These are phyloP conservation scores for Boletus rubroflammeus DNA, from an alignment of 768 basidiomycete species.

Conservation along the genomic window DNA sequence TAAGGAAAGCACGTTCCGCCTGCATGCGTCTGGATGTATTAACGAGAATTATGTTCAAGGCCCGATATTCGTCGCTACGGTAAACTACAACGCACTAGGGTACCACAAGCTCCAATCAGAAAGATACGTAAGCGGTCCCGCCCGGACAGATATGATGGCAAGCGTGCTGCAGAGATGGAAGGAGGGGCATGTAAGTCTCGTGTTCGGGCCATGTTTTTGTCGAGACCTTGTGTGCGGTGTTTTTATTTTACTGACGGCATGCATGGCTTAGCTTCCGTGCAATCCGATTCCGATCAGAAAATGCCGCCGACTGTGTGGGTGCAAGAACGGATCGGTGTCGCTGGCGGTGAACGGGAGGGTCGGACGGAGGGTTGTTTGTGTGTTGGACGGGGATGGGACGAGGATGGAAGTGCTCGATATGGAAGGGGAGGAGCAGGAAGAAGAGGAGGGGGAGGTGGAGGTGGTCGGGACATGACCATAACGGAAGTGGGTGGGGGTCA, in stretches of 20 bases:
- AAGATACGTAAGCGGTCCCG: slow-evolving; percentile 49
- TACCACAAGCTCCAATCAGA: slow-evolving; percentile 51
- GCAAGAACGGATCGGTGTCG: slow-evolving; percentile 49
- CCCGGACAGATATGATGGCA: slow-evolving; percentile 65
- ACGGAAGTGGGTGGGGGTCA: slow-evolving; percentile 13
- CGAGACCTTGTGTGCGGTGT: slow-evolving; percentile 29
- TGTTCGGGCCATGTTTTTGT: slow-evolving; percentile 30
- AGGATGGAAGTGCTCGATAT: slow-evolving; percentile 73
- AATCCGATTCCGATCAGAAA: slow-evolving; percentile 51
- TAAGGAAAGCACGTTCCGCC: slow-evolving; percentile 35
- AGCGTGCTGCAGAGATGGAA: slow-evolving; percentile 53
- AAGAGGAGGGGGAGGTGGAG: slow-evolving; percentile 34
- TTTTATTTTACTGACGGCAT: slow-evolving; percentile 31
- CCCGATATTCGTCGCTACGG: slow-evolving; percentile 57
- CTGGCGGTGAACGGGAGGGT: slow-evolving; percentile 72
- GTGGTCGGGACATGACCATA: slow-evolving; percentile 19
- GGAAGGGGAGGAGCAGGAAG: slow-evolving; percentile 57
- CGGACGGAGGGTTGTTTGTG: slow-evolving; percentile 73
- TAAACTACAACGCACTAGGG: slow-evolving; percentile 57
- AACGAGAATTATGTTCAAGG: slow-evolving; percentile 39
- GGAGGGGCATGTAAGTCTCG: slow-evolving; percentile 58
- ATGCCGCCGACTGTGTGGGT: slow-evolving; percentile 52
- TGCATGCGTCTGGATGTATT: slow-evolving; percentile 19
- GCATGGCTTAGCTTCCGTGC: slow-evolving; percentile 45
- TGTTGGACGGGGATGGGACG: slow-evolving; percentile 61